phyloP scores from a whole-genome alignment of 164 flowering plant genomes.

The Aristolochia californica region DNA sequence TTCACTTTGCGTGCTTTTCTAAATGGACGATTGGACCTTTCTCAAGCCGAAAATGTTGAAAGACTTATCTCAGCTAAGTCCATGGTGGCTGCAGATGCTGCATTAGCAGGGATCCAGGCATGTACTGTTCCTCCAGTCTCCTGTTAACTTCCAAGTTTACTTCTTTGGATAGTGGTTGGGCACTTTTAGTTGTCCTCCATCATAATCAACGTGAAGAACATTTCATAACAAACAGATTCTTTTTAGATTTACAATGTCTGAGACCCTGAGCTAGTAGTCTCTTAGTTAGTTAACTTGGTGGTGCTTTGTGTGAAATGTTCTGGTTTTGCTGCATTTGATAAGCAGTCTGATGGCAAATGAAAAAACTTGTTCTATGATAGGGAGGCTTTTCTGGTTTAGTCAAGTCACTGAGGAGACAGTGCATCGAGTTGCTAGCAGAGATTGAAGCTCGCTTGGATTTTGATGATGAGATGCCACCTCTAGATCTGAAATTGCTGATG shows the following conservation, averaged over 20 bases:
- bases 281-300: no score
- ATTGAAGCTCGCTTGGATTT: slow-evolving; percentile 97
- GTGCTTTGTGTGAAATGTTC: no score
- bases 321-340: no score
- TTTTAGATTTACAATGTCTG: no score
- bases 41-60: slow-evolving; percentile 89
- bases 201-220: no score
- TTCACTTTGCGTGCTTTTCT: slow-evolving; percentile 93
- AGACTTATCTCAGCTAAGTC: slow-evolving; percentile 78
- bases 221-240: no score
- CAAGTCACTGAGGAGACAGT: slow-evolving; percentile 55
- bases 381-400: slow-evolving; percentile 45
- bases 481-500: slow-evolving; percentile 38
- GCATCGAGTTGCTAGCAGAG: slow-evolving; percentile 87
- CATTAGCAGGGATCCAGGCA: slow-evolving; percentile 90
- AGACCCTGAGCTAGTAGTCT: no score
- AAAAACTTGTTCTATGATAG: no score
- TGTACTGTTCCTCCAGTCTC: slow-evolving; percentile 1
- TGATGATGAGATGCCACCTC: slow-evolving; percentile 95
- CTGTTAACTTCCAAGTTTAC: no score
- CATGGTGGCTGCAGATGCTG: slow-evolving; percentile 85
- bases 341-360: no score
- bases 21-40: slow-evolving; percentile 94
- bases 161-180: no score
- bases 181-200: no score